Base-by-base conservation (phyloP, 2,329 filamentous ascomycete genomes). In the Fusarium sp. region DNA sequence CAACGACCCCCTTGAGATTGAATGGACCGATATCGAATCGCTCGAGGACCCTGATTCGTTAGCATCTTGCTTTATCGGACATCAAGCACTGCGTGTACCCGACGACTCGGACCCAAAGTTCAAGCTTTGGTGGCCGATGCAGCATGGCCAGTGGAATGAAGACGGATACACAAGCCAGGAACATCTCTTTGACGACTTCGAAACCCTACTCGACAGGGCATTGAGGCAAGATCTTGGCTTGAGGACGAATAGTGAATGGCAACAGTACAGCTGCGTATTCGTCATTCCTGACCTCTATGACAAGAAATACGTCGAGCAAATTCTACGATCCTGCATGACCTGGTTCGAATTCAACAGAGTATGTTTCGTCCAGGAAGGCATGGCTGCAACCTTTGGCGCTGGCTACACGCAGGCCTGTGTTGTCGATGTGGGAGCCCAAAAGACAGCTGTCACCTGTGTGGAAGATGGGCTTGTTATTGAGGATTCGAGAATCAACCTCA, bases 271-370 rank as follows among this genome's bases (percentile, higher is more conserved):
- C 70, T 97, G 93, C 68, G 93, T 97, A n/a, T 92, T 98, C 71
- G 88, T 99, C 62, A 96, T 99, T 42, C 95, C 95, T 0, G 95
- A 99, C 73, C 82, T 99, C 9, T 99, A 98, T 77, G 95, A 99
- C 78, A 96, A 96, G 75, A 87, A 86, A 46, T 96, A 97, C 64
- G 92, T 98, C 15, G 92, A 92, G 45, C 88, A 90, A 72, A 80
- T 96, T 9, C 81, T 99, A 37, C 89, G 93, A 52, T 91, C 95
- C 57, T 87, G 94, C 68, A 89, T 98, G 80, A 88, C 86, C 43
- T 93, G 94, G 78, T 95, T 97, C 71, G 90, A 93, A 53, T 97
- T 99, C 73, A 90, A 86, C 62, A 88, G 90, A 52, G 88, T 97
- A 44, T 96, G 91, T 73, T 96, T 99, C 72, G 93, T 98, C 56